These are phyloP conservation scores for Novymonas esmeraldas DNA, from an alignment of 208 protist genomes.

Conservation along the genomic window DNA sequence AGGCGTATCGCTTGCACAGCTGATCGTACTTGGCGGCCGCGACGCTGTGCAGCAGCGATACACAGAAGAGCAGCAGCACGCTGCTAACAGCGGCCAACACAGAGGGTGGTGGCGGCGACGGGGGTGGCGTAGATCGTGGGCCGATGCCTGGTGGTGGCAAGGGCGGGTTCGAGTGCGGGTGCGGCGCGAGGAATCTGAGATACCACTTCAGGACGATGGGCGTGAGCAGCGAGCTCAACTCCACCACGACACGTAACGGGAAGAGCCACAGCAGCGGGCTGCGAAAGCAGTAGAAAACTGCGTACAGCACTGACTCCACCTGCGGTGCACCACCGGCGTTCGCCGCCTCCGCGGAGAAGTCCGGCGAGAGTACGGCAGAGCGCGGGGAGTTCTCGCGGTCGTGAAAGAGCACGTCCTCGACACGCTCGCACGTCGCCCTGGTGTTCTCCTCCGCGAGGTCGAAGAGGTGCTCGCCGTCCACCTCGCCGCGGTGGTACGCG, in stretches of 20 bases:
- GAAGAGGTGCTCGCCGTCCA: constrained; percentile 73
- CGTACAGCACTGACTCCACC: constrained; percentile 36
- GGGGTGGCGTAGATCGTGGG: too few relatives aligned
- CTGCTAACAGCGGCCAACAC: constrained; percentile 7
- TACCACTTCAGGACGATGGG: constrained; percentile 62
- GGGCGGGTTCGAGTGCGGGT: too few relatives aligned
- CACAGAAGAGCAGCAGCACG: constrained; percentile 35
- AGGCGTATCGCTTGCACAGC: constrained; percentile 34
- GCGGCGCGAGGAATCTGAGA: constrained; percentile 33
- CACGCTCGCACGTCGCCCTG: constrained; percentile 50
- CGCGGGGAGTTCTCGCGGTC: constrained; percentile 1
- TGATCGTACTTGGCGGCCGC: constrained; percentile 60
- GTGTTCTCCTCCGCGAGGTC: constrained; percentile 24
- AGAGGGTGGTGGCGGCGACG: too few relatives aligned
- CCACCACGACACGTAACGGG: constrained; percentile 49
- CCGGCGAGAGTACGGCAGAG: constrained; percentile 14
- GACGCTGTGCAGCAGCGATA: constrained; percentile 49
- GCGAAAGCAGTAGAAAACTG: constrained; percentile 42
- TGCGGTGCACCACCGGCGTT: too few relatives aligned
- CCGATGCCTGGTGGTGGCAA: too few relatives aligned
- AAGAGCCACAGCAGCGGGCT: constrained; percentile 38
- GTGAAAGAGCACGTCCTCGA: constrained; percentile 29
- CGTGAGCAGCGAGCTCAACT: constrained; percentile 41
- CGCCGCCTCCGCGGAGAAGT: too few relatives aligned
- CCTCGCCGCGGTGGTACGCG: constrained; percentile 43